These are phyloP conservation scores for Akanthomyces muscarius DNA, from an alignment of 2,329 filamentous ascomycete species.

Conservation along the genomic window DNA sequence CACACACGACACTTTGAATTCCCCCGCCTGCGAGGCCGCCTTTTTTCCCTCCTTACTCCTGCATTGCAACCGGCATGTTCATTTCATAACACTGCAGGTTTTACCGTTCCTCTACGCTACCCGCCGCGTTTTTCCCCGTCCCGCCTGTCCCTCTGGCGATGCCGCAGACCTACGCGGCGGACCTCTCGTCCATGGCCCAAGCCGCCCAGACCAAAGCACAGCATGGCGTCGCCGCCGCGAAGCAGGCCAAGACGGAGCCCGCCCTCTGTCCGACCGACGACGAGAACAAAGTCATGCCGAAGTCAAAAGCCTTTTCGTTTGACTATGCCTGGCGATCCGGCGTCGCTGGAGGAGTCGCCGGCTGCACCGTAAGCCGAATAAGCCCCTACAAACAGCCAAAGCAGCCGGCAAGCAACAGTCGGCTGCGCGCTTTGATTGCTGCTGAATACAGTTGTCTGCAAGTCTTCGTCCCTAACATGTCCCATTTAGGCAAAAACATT, in stretches of 20 bases:
- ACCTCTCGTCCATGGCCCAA: conserved; percentile 57
- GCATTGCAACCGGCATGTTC: not conserved
- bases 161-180: conserved; percentile 44
- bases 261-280: conserved; percentile 49
- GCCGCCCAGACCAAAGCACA: conserved; percentile 36
- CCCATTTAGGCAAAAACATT: conserved; percentile 77
- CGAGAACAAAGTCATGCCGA: conserved; percentile 40
- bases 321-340: conserved; percentile 83
- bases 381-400: not conserved
- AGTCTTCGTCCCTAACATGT: not conserved
- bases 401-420: no score
- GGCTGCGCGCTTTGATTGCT: not conserved
- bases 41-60: not conserved
- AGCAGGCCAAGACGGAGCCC: conserved; percentile 33
- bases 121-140: conserved; percentile 16
- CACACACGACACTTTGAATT: not conserved
- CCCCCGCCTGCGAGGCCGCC: not conserved
- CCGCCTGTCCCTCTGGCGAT: conserved; percentile 20
- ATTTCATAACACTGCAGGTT: not conserved
- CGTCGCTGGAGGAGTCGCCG: conserved; percentile 83
- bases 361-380: conserved; percentile 70
- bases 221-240: conserved; percentile 26
- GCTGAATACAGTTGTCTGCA: not conserved
- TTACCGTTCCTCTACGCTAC: not conserved
- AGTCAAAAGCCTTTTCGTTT: conserved; percentile 58